Conservation (phyloP, 2,329 filamentous ascomycete genomes). For the Chaetomium sp. region DNA sequence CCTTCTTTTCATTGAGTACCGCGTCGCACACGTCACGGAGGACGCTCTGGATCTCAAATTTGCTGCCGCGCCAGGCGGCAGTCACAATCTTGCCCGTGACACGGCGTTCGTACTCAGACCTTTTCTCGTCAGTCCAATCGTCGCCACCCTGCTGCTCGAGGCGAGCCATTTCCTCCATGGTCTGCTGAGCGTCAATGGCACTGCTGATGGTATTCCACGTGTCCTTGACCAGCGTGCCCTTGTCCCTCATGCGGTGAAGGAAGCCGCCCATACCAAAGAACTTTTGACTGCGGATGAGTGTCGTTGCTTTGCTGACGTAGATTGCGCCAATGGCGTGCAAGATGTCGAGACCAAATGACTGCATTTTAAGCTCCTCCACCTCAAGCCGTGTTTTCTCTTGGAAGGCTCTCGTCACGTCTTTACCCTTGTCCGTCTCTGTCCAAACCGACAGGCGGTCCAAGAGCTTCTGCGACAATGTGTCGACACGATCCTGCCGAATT, state of each 20-base stretch:
- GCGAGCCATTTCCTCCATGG: conserved; percentile 98
- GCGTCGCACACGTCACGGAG: conserved; percentile 89
- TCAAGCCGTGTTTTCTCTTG: conserved; percentile 91
- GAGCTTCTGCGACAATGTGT: conserved; percentile 76
- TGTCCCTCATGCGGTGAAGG: conserved; percentile 89
- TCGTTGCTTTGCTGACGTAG: conserved; percentile 80
- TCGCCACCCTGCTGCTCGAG: conserved; percentile 91
- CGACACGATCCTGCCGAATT: conserved; percentile 79
- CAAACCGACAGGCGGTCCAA: conserved; percentile 85
- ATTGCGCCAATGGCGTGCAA: conserved; percentile 89
- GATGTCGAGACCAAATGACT: conserved; percentile 94
- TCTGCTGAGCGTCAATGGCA: conserved; percentile 94
- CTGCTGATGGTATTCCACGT: conserved; percentile 97
- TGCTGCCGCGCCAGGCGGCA: conserved; percentile 91
- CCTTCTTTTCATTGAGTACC: conserved; percentile 71
- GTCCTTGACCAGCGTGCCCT: conserved; percentile 93
- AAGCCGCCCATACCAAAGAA: conserved; percentile 95
- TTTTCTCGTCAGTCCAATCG: conserved; percentile 97
- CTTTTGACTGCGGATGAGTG: conserved; percentile 89
- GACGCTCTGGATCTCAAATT: conserved; percentile 97
- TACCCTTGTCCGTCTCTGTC: conserved; percentile 91
- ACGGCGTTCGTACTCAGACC: conserved; percentile 87
- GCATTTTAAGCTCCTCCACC: conserved; percentile 98
- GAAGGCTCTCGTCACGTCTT: conserved; percentile 81
- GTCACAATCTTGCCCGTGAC: conserved; percentile 98